Base-by-base conservation (phyloP, 768 basidiomycete genomes). In the Hypholoma fasciculare region DNA sequence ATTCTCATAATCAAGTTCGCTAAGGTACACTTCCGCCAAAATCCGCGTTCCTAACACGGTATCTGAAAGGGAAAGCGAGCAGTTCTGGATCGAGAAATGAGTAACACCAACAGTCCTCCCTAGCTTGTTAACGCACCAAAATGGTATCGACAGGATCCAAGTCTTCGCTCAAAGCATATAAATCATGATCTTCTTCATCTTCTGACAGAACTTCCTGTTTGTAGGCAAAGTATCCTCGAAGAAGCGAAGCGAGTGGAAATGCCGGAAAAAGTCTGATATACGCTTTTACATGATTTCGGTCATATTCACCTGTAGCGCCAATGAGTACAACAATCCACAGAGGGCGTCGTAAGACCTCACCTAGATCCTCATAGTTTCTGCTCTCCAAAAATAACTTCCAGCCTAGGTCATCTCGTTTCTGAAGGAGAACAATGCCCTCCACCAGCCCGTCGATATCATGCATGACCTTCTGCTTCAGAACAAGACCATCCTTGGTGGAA, bases 301-400 rank as follows among this genome's bases (percentile, higher is more conserved):
- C 85, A 71, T 92, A 92, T 11, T 75, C 82, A 62, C 78, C 93
- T 92, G 60, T 5, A 50, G 58, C 7, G 8, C 7, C 43, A 7
- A 16, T 54, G 26, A 54, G 49, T 50, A 12, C 42, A 23, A 2
- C 40, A 26, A 37, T 13, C 6, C 7, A n/a, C 17, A 60, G 58
- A 60, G 49, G 11, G 17, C 30, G 37, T 36, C 50, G 52, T 19
- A 36, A 36, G 20, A 23, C 71, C 84, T 66, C 66, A 93, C 94
- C 82, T 7, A 92, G 76, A 5, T 78, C 78, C 26, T 84, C 85
- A 39, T 75, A 80, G 67, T 98, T 88, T 54, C 76, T 82, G 60
- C 84, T 81, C 66, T 98, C 93, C 44, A 98, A 76, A 60, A 80
- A 85, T 3, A 90, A 70, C 26, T 74, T 78, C 96, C 97, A 99